A percentile compares a stretch with the other conserved stretches of the same genome.
phyloP scores from a whole-genome alignment of 169 alveolate genomes.

The Plasmodium gallinaceum region DNA sequence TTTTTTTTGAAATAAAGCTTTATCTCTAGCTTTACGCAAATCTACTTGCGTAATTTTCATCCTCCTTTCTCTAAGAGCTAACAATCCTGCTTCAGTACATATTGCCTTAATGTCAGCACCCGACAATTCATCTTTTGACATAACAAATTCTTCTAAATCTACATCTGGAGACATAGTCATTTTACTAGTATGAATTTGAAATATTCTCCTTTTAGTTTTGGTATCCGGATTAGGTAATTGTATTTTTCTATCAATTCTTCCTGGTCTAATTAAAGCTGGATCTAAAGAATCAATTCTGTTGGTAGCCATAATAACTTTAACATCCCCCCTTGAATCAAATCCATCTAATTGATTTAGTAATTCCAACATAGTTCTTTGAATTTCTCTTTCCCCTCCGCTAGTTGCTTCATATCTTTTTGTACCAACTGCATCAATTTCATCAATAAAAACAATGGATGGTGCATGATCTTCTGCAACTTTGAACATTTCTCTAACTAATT shows the following conservation, averaged over 20 bases:
- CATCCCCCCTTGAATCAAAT: constrained; percentile 98
- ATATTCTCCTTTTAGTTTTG: constrained; percentile 96
- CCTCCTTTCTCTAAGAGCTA: constrained; percentile 99
- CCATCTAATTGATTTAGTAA: constrained; percentile 99
- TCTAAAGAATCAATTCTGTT: constrained; percentile 98
- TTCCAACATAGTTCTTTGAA: constrained; percentile 99
- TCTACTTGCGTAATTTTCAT: constrained; percentile 97
- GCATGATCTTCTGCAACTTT: constrained; percentile 99
- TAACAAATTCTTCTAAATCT: constrained; percentile 98
- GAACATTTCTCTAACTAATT: constrained; percentile 99
- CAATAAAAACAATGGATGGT: constrained; percentile 99
- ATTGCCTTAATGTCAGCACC: constrained; percentile 99
- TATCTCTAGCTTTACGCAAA: constrained; percentile 98
- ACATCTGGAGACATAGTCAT: constrained; percentile 99
- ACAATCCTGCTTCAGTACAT: constrained; percentile 99
- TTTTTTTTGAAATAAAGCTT: constrained; percentile 98
- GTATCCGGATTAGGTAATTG: constrained; percentile 98
- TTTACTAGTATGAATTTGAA: constrained; percentile 97
- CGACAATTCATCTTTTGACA: constrained; percentile 98
- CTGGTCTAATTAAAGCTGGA: constrained; percentile 99
- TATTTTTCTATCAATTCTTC: constrained; percentile 99
- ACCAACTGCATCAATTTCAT: constrained; percentile 99
- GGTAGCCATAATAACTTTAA: constrained; percentile 99
- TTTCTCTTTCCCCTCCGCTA: constrained; percentile 99
- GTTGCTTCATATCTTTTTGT: constrained; percentile 97